Evolutionary conservation across 305 asterid genomes (phyloP), one percentile per base, ranked within the genome.

Genomic region (Rubia peregrina): DNA sequence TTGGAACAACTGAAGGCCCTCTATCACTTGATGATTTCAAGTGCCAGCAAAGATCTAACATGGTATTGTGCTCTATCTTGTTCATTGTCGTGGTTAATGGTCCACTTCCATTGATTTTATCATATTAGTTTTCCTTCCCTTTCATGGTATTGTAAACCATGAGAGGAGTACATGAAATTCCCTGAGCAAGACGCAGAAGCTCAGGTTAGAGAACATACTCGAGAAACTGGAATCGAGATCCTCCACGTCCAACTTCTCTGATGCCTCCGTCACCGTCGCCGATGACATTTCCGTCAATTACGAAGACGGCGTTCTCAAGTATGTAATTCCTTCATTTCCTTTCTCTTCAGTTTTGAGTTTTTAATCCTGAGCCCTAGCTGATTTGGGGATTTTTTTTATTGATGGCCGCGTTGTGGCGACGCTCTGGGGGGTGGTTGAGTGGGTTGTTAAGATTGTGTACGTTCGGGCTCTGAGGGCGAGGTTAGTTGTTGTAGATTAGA

Each of bases 11-110:
- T 67, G 92, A 88, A 80, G 96, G 97, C 78, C 97, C 99, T 60
- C 79, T 94, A 71, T 91, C 96, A 68, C 96, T 94, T 69, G 96
- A 89, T 74, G 96, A 94, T 88, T 94, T 94, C 64, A 90, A 95
- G 57, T 89, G 96, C 85, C 87, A 91, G 76, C 96, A 94, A 79
- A 84, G 88, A 80, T 94, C 99, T 42, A 94, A 94, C 80, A 84
- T 72, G 93, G 99, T 94, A 86, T 65, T 49, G 62, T n/a, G n/a
- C n/a, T n/a, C n/a, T n/a, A n/a, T n/a, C n/a, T n/a, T n/a, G n/a
- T n/a, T n/a, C n/a, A n/a, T n/a, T n/a, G n/a, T n/a, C n/a, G n/a
- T n/a, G n/a, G n/a, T n/a, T n/a, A n/a, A n/a, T n/a, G n/a, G n/a
- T n/a, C n/a, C n/a, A n/a, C n/a, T n/a, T n/a, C n/a, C n/a, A n/a